These are phyloP conservation scores for Mortierella alpina DNA, from an alignment of 192 early-diverging fungal species.

Conservation along the genomic window DNA sequence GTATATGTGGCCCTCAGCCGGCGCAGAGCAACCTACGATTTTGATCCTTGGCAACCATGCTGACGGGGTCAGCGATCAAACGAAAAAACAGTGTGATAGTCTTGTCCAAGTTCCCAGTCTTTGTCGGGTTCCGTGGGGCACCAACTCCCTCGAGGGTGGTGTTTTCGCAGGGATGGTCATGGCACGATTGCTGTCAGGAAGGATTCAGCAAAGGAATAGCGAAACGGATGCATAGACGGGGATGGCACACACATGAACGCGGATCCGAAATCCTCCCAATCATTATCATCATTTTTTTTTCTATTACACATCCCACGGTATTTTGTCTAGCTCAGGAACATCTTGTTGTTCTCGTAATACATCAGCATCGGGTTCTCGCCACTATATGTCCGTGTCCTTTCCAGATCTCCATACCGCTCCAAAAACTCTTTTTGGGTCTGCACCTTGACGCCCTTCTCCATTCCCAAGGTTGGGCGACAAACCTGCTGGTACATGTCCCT, in stretches of 20 bases:
- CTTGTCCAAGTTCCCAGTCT: conserved; percentile 62
- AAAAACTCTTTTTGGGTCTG: conserved; percentile 86
- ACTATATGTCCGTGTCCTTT: conserved; percentile 78
- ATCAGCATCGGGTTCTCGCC: conserved; percentile 96
- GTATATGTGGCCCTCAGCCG: conserved; percentile 2
- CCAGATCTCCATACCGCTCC: conserved; percentile 78
- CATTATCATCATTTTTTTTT: neutral
- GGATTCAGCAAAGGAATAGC: no score
- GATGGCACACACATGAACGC: no score
- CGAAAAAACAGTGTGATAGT: conserved; percentile 60
- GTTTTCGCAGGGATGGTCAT: conserved; percentile 32
- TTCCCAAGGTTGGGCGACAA: conserved; percentile 59
- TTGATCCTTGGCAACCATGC: conserved; percentile 75
- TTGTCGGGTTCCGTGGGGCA: conserved; percentile 2
- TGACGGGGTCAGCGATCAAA: conserved; percentile 57
- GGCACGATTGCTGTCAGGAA: neutral
- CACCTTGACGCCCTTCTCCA: conserved; percentile 64
- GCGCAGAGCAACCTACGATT: conserved; percentile 44
- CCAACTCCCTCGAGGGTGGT: conserved; percentile 34
- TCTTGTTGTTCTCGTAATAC: conserved; percentile 93
- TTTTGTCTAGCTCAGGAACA: conserved; percentile 62
- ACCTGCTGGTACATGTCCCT: conserved; percentile 78
- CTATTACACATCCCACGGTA: neutral
- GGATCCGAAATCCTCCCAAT: no score
- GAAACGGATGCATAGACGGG: no score